Evolutionary conservation across 352 stramenopile genomes (phyloP).

Genomic region (Globisporangium echinulatum): DNA sequence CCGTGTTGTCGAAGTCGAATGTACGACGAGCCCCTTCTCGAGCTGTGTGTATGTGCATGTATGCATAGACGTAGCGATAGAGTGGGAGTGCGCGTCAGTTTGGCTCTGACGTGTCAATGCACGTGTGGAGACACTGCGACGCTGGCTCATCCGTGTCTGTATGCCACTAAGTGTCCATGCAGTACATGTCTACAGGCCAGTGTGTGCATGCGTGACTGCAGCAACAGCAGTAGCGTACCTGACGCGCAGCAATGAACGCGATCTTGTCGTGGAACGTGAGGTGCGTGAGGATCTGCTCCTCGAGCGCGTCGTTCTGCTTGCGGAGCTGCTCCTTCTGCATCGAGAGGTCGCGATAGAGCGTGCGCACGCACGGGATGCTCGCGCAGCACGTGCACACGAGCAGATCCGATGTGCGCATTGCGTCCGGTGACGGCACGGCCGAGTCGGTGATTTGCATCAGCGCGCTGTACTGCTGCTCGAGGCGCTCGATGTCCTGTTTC

Average conservation of each 20-base stretch:
- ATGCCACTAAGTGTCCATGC: too few species aligned
- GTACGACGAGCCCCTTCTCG: neutral
- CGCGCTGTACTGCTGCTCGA: constrained; percentile 22
- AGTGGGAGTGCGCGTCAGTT: neutral
- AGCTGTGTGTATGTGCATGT: neutral
- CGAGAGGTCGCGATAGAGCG: constrained; percentile 16
- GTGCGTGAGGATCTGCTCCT: constrained; percentile 20
- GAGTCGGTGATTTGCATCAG: constrained; percentile 15
- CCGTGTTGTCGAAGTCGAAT: neutral
- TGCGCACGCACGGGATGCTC: constrained; percentile 6
- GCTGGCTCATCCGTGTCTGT: too few species aligned
- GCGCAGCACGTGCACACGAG: constrained; percentile 8
- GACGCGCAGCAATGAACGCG: constrained; percentile 10
- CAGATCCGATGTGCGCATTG: constrained; percentile 6
- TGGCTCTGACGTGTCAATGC: neutral
- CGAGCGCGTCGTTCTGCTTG: constrained; percentile 19
- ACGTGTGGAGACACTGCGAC: too few species aligned
- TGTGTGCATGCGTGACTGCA: too few species aligned
- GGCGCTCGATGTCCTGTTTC: constrained; percentile 17
- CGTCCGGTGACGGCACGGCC: neutral
- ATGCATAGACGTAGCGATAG: neutral
- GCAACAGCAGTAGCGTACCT: constrained; percentile 4
- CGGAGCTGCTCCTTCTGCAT: constrained; percentile 21
- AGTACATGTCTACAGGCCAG: too few species aligned
- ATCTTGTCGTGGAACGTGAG: constrained; percentile 22